Percentiles rank a stretch among this genome's conserved stretches.
Evolutionary conservation across 2,329 filamentous ascomycete genomes (phyloP).

Genomic region (Chaetothyriales sp.): DNA sequence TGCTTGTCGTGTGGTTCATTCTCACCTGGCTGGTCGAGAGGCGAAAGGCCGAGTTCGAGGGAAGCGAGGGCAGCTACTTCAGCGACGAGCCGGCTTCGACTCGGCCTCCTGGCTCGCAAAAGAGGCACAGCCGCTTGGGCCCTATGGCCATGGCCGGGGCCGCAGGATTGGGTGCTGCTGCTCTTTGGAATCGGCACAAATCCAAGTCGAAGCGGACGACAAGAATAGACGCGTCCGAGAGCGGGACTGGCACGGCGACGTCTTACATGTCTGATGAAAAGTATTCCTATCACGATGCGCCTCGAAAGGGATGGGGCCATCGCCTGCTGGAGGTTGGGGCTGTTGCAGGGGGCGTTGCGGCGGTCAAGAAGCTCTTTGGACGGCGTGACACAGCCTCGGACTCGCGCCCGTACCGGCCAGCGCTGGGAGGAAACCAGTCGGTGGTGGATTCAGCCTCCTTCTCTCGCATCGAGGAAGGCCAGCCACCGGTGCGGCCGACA

Average conservation of each 20-base stretch:
- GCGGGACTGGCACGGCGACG: slow-evolving; percentile 27
- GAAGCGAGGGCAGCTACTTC: slow-evolving; percentile 45
- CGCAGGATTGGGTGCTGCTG: slow-evolving; percentile 44
- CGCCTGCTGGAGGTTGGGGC: slow-evolving; percentile 49
- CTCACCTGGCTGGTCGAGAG: slow-evolving; percentile 57
- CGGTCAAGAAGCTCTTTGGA: slow-evolving; percentile 47
- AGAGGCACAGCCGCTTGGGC: slow-evolving; percentile 34
- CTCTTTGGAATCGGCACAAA: slow-evolving; percentile 27
- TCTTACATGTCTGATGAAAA: slow-evolving; percentile 55
- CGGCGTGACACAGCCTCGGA: slow-evolving; percentile 40
- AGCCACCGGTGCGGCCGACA: slow-evolving; percentile 34
- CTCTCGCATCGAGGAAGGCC: slow-evolving; percentile 39
- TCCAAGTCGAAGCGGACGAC: slow-evolving; percentile 9
- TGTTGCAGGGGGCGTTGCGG: slow-evolving; percentile 47
- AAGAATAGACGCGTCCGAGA: slow-evolving; percentile 20
- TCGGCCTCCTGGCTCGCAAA: slow-evolving; percentile 23
- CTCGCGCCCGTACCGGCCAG: slow-evolving; percentile 39
- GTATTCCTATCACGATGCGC: slow-evolving; percentile 39
- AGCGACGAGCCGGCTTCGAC: slow-evolving; percentile 39
- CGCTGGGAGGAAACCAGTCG: slow-evolving; percentile 34
- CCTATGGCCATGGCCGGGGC: slow-evolving; percentile 44
- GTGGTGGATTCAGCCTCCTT: slow-evolving; percentile 32
- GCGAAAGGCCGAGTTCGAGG: slow-evolving; percentile 41
- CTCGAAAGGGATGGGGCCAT: slow-evolving; percentile 45
- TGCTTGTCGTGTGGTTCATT: slow-evolving; percentile 66